Percentiles rank a stretch among this genome's conserved stretches.
phyloP scores from a whole-genome alignment of 306 rosid species.

The Lotus japonicus region DNA sequence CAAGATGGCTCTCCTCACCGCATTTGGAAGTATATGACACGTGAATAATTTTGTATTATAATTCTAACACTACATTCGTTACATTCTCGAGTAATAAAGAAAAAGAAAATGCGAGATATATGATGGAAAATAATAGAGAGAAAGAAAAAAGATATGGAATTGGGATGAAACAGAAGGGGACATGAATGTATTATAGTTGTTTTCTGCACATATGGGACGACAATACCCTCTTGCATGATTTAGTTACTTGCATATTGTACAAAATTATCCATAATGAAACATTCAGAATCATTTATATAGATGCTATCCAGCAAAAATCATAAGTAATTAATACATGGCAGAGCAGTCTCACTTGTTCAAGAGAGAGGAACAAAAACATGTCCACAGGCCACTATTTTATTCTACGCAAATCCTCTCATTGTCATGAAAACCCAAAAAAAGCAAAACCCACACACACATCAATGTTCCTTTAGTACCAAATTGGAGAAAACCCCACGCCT shows the following conservation, averaged over 20 bases:
- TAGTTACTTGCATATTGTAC: not conserved
- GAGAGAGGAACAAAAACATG: conserved; percentile 26
- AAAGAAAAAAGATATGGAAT: too few species aligned
- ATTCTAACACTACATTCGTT: too few species aligned
- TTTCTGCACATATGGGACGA: too few species aligned
- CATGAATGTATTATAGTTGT: too few species aligned
- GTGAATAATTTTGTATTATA: too few species aligned
- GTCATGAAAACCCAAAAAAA: conserved; percentile 1
- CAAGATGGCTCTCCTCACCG: too few species aligned
- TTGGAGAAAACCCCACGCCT: conserved; percentile 5
- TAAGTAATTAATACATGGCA: conserved; percentile 1
- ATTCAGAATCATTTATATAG: conserved; percentile 12
- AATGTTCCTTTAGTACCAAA: conserved; percentile 14
- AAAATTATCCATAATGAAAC: not conserved
- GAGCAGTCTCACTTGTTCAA: conserved; percentile 18
- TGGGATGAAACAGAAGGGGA: too few species aligned
- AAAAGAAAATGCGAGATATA: too few species aligned
- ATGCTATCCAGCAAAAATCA: conserved; percentile 18
- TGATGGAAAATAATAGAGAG: too few species aligned
- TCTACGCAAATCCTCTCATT: conserved; percentile 31
- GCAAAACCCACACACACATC: not conserved
- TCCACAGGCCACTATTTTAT: conserved; percentile 30
- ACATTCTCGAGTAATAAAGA: too few species aligned
- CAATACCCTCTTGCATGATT: not conserved
- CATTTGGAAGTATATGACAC: too few species aligned